Conservation (phyloP, 2,329 filamentous ascomycete species). For the Pseudogymnoascus sp. region DNA sequence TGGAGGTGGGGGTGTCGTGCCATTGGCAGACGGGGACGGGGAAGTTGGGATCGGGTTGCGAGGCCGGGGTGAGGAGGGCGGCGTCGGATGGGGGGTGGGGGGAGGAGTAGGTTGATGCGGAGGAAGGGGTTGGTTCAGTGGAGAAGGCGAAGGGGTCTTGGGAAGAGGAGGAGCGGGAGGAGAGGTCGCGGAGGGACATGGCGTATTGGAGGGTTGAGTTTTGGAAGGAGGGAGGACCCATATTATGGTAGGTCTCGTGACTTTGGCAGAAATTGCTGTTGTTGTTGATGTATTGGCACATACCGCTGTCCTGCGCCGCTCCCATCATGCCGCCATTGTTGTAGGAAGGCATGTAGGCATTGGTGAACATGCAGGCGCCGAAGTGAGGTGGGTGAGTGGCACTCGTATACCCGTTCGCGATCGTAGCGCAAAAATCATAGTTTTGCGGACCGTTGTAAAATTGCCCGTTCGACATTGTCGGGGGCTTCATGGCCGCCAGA, state of each 20-base stretch:
- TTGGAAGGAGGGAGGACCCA: not conserved
- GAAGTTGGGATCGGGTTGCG: not conserved
- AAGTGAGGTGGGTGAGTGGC: not conserved
- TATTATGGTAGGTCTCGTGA: conserved; percentile 7
- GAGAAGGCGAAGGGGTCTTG: conserved; percentile 6
- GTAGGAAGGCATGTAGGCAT: conserved; percentile 2
- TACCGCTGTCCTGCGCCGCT: not conserved
- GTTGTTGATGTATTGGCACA: conserved; percentile 1
- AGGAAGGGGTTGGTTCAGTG: not conserved
- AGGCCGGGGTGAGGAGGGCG: not conserved
- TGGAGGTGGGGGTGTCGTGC: not conserved
- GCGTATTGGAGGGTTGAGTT: conserved; percentile 8
- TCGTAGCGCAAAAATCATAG: not conserved
- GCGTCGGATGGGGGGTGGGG: not conserved
- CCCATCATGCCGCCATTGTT: not conserved
- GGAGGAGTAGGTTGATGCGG: not conserved
- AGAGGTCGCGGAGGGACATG: conserved; percentile 1
- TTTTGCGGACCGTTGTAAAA: not conserved
- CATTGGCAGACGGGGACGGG: not conserved
- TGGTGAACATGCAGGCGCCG: not conserved
- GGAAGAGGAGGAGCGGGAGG: not conserved
- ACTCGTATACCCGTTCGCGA: not conserved
- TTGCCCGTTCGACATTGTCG: not conserved
- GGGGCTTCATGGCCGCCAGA: not conserved
- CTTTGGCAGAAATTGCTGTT: conserved; percentile 4